Conservation (phyloP, 2,329 filamentous ascomycete genomes). For the Magnaporthiopsis incrustans region DNA sequence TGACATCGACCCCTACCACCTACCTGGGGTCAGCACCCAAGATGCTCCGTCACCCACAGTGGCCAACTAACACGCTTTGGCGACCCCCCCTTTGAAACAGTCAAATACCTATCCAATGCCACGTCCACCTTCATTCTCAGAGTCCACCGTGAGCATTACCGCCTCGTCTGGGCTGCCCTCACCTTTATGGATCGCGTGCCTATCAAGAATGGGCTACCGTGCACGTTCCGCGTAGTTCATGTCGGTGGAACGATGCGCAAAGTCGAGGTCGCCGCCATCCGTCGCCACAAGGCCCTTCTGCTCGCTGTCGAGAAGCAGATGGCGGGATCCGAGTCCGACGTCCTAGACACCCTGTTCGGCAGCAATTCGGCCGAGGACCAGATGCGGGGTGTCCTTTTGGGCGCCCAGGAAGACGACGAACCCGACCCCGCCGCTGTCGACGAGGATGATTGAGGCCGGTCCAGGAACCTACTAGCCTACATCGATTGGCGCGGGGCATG, state of each 20-base stretch:
- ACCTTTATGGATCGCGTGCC: slow-evolving; percentile 70
- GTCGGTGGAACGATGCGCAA: slow-evolving; percentile 92
- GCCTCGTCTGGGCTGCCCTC: slow-evolving; percentile 83
- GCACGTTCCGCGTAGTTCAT: slow-evolving; percentile 75
- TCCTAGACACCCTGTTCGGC: slow-evolving; percentile 22
- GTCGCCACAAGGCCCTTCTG: slow-evolving; percentile 64
- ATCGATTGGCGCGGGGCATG: neutral
- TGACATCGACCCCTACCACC: neutral
- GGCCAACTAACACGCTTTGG: slow-evolving; percentile 15
- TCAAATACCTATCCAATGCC: slow-evolving; percentile 88
- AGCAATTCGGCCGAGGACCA: slow-evolving; percentile 21
- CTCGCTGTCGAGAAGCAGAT: slow-evolving; percentile 52
- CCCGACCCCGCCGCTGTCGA: slow-evolving; percentile 38
- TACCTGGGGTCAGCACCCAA: neutral
- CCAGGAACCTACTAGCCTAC: neutral
- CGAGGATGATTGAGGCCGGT: slow-evolving; percentile 28
- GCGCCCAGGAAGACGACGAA: slow-evolving; percentile 38
- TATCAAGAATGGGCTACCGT: slow-evolving; percentile 49
- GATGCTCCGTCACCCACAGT: neutral
- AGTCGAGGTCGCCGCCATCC: slow-evolving; percentile 81
- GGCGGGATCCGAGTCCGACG: slow-evolving; percentile 25
- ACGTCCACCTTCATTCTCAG: slow-evolving; percentile 91
- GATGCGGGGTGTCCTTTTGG: slow-evolving; percentile 36
- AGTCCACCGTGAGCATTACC: slow-evolving; percentile 73
- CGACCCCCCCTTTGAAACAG: slow-evolving; percentile 31